Evolutionary conservation across 2,329 filamentous ascomycete species (phyloP), one percentile per base, ranked within the genome.

Genomic region (Diaporthe australafricana): DNA sequence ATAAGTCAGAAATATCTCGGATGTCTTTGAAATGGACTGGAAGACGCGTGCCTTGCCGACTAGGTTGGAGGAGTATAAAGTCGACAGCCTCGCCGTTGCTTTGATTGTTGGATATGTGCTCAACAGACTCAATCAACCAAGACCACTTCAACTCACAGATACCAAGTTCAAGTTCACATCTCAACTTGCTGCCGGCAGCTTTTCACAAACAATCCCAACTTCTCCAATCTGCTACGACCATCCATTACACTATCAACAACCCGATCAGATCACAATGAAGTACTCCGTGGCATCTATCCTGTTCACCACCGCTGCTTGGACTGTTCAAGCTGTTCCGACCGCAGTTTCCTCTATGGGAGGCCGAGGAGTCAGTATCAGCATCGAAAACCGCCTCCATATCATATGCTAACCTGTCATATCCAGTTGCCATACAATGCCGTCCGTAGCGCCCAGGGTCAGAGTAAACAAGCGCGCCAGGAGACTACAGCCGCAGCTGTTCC

Each of bases 181-280:
- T 16, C 4, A 17, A 25, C 25, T 62, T 22, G 57, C 57, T 62
- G 57, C 57, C 40, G 57, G 57, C 57, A 62, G 57, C 57, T 62
- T 7, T 62, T 4, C 32, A n/a, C 5, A 27, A 5, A 38, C 12
- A 57, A 7, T 5, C 5, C 3, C 5, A 14, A 5, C n/a, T 16
- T 12, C 12, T 25, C 3, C 14, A 25, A 8, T 14, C 8, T 12
- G 40, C 6, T 40, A 5, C n/a, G 7, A 16, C 12, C 53, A 38
- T 35, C 32, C 12, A 14, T 4, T 22, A 5, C 12, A 40, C 3
- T 40, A 25, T 22, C 20, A 5, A n/a, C 22, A 57, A 17, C 14
- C 32, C 22, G 3, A 1, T 14, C 12, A 17, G 14, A 42, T 55
- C n/a, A 62, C 17, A 35, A 62, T 47, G 57, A 47, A 62, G 20